phyloP scores from a whole-genome alignment of 2,329 filamentous ascomycete species.

The Plenodomus biglobosus region DNA sequence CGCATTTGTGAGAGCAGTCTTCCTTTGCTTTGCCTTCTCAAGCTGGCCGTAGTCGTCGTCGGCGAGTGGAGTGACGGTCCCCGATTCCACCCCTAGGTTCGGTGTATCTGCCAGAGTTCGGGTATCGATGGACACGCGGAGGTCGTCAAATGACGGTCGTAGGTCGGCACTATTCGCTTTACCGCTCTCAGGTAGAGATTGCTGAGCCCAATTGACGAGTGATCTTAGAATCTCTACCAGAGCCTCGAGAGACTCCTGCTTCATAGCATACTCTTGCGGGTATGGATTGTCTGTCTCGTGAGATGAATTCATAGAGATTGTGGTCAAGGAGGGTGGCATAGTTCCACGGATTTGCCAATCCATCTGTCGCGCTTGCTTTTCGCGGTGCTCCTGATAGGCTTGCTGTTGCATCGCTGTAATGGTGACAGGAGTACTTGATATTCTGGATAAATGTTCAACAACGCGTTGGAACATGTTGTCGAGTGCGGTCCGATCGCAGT shows the following conservation, averaged over 20 bases:
- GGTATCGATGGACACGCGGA: conserved; percentile 76
- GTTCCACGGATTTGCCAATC: conserved; percentile 90
- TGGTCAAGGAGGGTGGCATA: conserved; percentile 82
- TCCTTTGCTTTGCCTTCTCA: conserved; percentile 92
- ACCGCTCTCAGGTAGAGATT: conserved; percentile 56
- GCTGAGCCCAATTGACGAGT: conserved; percentile 88
- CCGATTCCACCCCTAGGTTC: conserved; percentile 55
- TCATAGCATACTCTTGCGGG: conserved; percentile 87
- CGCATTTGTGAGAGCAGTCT: conserved; percentile 87
- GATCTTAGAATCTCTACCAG: conserved; percentile 87
- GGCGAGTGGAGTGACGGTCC: conserved; percentile 46
- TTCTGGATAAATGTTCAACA: conserved; percentile 88
- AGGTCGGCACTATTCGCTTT: conserved; percentile 49
- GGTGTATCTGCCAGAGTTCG: conserved; percentile 63
- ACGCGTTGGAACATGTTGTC: conserved; percentile 96
- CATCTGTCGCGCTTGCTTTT: conserved; percentile 60
- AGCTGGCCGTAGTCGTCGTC: conserved; percentile 93
- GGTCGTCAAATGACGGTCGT: conserved; percentile 58
- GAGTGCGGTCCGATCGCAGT: conserved; percentile 87
- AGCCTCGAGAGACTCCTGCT: conserved; percentile 84
- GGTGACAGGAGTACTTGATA: conserved; percentile 76
- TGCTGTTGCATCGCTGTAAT: conserved; percentile 79
- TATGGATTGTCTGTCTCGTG: conserved; percentile 67
- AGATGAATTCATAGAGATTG: conserved; percentile 65
- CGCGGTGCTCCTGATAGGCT: conserved; percentile 77